These are phyloP conservation scores for Phaeosphaeriaceae sp. DNA, from an alignment of 2,329 filamentous ascomycete genomes.

Conservation along the genomic window DNA sequence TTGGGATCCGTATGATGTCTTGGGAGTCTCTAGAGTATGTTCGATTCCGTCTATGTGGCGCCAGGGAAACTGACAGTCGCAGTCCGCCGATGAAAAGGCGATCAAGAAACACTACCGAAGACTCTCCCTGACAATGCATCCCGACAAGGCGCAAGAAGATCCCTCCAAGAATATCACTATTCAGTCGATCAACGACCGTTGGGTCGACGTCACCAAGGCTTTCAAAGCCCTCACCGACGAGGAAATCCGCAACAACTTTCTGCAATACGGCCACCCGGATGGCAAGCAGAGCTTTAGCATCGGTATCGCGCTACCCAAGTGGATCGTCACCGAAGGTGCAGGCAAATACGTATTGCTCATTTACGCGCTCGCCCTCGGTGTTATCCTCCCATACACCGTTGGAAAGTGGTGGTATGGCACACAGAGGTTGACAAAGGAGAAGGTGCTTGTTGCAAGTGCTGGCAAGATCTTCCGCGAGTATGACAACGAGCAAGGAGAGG, in stretches of 20 bases:
- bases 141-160: conserved; percentile 89
- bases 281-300: conserved; percentile 99
- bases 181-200: conserved; percentile 83
- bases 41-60: not conserved
- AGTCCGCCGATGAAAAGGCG: conserved; percentile 84
- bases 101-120: conserved; percentile 92
- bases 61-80: conserved; percentile 25
- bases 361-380: conserved; percentile 86
- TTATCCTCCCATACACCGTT: conserved; percentile 89
- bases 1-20: conserved; percentile 96
- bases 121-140: conserved; percentile 85
- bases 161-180: conserved; percentile 85
- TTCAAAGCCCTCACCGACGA: conserved; percentile 98
- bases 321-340: conserved; percentile 90
- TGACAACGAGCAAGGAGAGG: conserved; percentile 80
- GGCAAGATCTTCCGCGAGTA: conserved; percentile 95
- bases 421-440: conserved; percentile 90
- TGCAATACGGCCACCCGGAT: conserved; percentile 94
- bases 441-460: conserved; percentile 89
- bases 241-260: conserved; percentile 94
- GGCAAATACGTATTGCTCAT: conserved; percentile 93
- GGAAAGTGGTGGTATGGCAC: conserved; percentile 99
- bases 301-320: conserved; percentile 91
- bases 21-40: conserved; percentile 81
- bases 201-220: conserved; percentile 95